Evolutionary conservation across 2,329 filamentous ascomycete species (phyloP), one percentile per base, ranked within the genome.

Genomic region (Triangularia setosa): DNA sequence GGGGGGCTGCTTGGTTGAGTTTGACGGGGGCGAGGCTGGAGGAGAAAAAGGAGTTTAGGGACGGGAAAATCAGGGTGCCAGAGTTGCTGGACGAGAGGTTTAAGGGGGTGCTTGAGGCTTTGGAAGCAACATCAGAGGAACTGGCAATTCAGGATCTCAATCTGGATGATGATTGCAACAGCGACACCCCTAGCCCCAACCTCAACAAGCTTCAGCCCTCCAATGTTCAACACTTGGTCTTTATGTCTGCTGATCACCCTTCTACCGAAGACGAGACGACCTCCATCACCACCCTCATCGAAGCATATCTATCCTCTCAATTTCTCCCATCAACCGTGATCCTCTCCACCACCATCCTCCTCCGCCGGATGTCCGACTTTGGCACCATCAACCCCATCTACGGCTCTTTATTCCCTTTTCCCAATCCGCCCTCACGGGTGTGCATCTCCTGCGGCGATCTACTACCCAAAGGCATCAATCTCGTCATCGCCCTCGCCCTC

Each of bases 381-480:
- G 80, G 86, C 0, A 72, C 79, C 16, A 80, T 97, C 70, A 98
- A 98, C 76, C 75, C 80, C 25, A 79, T 90, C 67, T 99, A 98
- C 76, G 87, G 86, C 4, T 80, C 83, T 8, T 83, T 93, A 52
- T 98, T 98, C 76, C 78, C 35, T 14, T 21, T 79, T 21, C 90
- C 93, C 0, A 96, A 93, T 68, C 95, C 95, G 0, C 92, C 95
- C 0, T 87, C 93, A 0, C 81, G 95, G 58, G 90, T 96, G 58
- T 96, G 93, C 4, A 85, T 98, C 58, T 89, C 92, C 0, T 90
- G 90, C 67, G 92, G 92, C 3, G 79, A 86, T 58, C 73, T 81
- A 6, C 81, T 97, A 7, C 90, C 90, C 0, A 56, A 73, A 0
- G 82, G 81, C 9, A 78, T 83, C 59, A 83, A 88, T 65, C 84